Evolutionary conservation across 2,329 filamentous ascomycete species (phyloP).

Genomic region (Boeremia exigua): DNA sequence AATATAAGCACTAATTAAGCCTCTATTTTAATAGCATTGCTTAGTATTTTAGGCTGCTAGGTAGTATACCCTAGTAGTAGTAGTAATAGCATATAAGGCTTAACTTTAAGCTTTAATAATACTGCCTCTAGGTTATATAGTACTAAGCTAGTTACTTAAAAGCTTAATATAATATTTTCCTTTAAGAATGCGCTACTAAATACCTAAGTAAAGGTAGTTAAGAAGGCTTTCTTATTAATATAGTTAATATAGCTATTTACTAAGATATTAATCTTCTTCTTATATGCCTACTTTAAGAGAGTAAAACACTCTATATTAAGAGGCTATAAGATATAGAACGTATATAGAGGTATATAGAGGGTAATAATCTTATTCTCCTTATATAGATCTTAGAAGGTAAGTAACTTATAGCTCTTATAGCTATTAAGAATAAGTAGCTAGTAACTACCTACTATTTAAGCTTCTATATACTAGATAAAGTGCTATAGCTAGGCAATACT

Average conservation of each 20-base stretch:
- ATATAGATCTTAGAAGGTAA: neutral
- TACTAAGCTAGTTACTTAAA: slow-evolving; percentile 42
- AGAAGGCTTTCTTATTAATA: slow-evolving; percentile 11
- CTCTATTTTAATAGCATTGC: neutral
- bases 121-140: slow-evolving; percentile 40
- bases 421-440: neutral
- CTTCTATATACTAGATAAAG: neutral
- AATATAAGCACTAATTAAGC: slow-evolving; percentile 10
- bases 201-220: neutral
- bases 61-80: neutral
- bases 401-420: neutral
- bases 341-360: neutral
- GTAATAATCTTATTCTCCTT: neutral
- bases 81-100: slow-evolving; percentile 18
- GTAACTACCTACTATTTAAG: neutral
- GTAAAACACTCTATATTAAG: neutral
- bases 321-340: neutral
- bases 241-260: neutral
- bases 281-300: too few relatives aligned
- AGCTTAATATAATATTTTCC: slow-evolving; percentile 36
- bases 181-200: slow-evolving; percentile 7
- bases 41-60: slow-evolving; percentile 18
- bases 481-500: neutral
- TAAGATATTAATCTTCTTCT: neutral
- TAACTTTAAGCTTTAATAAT: too few relatives aligned